phyloP scores from a whole-genome alignment of 2,329 filamentous ascomycete genomes.

The Aureobasidium sp. region DNA sequence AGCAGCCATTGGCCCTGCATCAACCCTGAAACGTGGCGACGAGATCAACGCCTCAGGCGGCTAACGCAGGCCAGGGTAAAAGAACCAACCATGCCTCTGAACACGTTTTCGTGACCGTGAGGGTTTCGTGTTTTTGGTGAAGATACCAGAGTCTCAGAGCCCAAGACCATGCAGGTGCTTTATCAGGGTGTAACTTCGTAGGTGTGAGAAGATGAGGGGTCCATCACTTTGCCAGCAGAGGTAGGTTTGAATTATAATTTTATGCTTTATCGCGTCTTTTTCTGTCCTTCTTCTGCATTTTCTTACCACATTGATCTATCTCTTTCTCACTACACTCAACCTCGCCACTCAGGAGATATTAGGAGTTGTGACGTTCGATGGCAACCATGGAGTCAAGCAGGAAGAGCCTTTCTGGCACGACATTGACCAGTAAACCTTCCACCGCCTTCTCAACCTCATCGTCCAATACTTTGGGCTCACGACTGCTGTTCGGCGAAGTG shows the following conservation, averaged over 20 bases:
- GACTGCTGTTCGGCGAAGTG: slow-evolving; percentile 44
- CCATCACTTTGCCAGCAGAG: slow-evolving; percentile 18
- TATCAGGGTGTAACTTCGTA: neutral
- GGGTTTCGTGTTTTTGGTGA: slow-evolving; percentile 25
- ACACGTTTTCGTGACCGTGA: slow-evolving; percentile 20
- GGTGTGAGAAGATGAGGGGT: slow-evolving; percentile 7
- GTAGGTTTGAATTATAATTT: neutral
- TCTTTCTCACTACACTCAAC: neutral
- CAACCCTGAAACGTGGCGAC: slow-evolving; percentile 1
- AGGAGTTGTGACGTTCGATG: neutral
- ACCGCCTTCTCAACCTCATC: slow-evolving; percentile 27
- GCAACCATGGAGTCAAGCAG: neutral
- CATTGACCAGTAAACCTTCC: slow-evolving; percentile 28
- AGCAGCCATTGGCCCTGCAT: neutral
- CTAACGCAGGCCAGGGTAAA: neutral
- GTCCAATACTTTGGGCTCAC: slow-evolving; percentile 30
- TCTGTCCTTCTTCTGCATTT: neutral
- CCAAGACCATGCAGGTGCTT: neutral
- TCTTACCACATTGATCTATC: neutral
- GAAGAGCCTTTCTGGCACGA: slow-evolving; percentile 4
- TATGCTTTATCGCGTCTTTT: neutral
- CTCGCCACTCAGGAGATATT: no score
- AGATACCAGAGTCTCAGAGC: neutral
- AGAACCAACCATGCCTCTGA: neutral
- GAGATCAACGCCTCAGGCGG: slow-evolving; percentile 5